Evolutionary conservation across 2,329 filamentous ascomycete genomes (phyloP), one percentile per base, ranked within the genome.

Genomic region (Fusarium dimerum): DNA sequence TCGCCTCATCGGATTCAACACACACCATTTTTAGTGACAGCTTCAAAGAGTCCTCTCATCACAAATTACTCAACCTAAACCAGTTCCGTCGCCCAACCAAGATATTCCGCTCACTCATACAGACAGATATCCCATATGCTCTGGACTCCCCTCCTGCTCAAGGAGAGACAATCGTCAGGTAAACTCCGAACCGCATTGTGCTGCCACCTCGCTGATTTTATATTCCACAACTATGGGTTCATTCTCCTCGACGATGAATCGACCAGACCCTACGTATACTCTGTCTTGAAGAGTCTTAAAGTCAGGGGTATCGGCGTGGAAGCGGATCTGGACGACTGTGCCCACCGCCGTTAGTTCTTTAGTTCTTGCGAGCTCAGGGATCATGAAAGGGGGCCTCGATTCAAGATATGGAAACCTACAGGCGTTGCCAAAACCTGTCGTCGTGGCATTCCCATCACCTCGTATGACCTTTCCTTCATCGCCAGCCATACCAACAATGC

Each of bases 131-230:
- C 7, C 20, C 20, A 26, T 26, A 26, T 7, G 7, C 20, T 26
- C 7, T 26, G 20, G 20, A 7, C 20, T 26, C 20, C 20, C 20
- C 7, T 26, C n/a, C n/a, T 26, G 7, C 20, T 26, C 7, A 4
- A 26, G 20, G 20, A 26, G 45, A 20, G 48, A 30, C 34, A 39
- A 45, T 26, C 13, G 16, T 20, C 36, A 39, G 36, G n/a, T 39
- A 18, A 44, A 20, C 20, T 50, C 45, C 38, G 54, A 55, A 8
- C 54, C 56, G 38, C 63, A 68, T 15, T 55, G 54, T 7, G 66
- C 64, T 12, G 59, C 64, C 15, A 76, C 71, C 51, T 75, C 68
- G 49, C 72, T 76, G 55, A 76, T 73, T 56, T 74, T 75, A 59
- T 75, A 76, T 61, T 76, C 73, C 17, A 77, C 73, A 29, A 71